Base-by-base conservation (phyloP, 495 filamentous ascomycete genomes). In the Rhypophila decipiens region DNA sequence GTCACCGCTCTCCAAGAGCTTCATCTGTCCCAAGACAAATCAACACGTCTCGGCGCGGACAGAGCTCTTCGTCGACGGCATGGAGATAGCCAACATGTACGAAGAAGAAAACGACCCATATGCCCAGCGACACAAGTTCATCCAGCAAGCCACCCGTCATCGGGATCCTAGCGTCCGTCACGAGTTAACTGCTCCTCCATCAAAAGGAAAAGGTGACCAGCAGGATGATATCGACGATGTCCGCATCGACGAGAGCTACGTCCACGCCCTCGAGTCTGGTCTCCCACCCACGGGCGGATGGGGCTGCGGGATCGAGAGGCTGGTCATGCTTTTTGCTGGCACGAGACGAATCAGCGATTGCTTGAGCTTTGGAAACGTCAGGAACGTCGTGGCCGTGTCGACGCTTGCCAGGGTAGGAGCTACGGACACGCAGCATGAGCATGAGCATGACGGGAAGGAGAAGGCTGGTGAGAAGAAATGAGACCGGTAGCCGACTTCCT, bases 71-170 rank as follows among this genome's bases (percentile, higher is more conserved):
- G 77, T 96, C 57, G 61, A 76, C 34, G 82, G 84, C 12, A 74
- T 75, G 38, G 93, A 98, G 58, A 68, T 95, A 24, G 86, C 91
- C 8, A 98, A 98, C 63, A 88, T 86, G 58, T 98, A 98, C 70
- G 93, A 98, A 67, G 93, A 98, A 68, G 93, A 98, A 67, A 98
- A 97, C 66, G 87, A 87, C 37, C 94, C 93, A 0, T 82, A 82
- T 23, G 87, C 85, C 49, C 93, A 98, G 64, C 74, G 88, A 19
- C 73, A 81, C 43, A 98, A 97, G 63, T 91, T 98, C 45, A 42
- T 66, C 21, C 57, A 68, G n/a, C 76, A 78, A 44, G 49, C 78
- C 3, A 61, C 66, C 22, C 18, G 19, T 5, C 65, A 60, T 44
- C 62, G 53, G 43, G 64, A 68, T 34, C 61, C 46, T 7, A 58